phyloP scores from a whole-genome alignment of 768 basidiomycete species.

The Termitomyces sp. region DNA sequence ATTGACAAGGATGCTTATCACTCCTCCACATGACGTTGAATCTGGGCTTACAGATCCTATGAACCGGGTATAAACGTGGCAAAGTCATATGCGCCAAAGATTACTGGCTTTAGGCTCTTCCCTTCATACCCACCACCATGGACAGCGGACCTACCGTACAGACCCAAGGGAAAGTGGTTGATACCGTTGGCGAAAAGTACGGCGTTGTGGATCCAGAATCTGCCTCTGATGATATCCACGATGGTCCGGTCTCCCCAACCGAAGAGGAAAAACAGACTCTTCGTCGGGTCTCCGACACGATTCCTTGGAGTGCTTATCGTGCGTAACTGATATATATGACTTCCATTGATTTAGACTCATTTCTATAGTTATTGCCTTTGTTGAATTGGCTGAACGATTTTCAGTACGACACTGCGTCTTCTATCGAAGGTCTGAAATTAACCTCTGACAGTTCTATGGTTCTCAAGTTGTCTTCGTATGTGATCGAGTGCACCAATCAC shows the following conservation, averaged over 20 bases:
- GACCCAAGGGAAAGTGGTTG: background rate
- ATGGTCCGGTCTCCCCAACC: slow-evolving; percentile 59
- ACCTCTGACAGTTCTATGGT: slow-evolving; percentile 33
- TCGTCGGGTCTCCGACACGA: slow-evolving; percentile 51
- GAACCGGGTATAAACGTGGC: background rate
- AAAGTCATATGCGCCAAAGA: background rate
- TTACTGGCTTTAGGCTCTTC: background rate
- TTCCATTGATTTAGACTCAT: background rate
- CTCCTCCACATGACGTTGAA: background rate
- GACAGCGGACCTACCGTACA: background rate
- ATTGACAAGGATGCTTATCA: background rate
- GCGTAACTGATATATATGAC: slow-evolving; percentile 12
- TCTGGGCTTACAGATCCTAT: background rate
- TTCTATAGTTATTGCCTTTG: slow-evolving; percentile 50
- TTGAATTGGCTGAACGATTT: slow-evolving; percentile 72
- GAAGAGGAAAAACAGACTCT: slow-evolving; percentile 55
- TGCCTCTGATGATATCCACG: slow-evolving; percentile 28
- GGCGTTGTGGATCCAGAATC: background rate
- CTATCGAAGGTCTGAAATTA: background rate
- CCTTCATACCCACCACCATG: background rate
- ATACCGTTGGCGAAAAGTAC: background rate
- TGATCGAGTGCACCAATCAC: background rate
- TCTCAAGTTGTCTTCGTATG: slow-evolving; percentile 45
- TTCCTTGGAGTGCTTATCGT: slow-evolving; percentile 57
- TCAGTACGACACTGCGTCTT: slow-evolving; percentile 36